Evolutionary conservation across 768 basidiomycete species (phyloP).

Genomic region (Termitomyces sp.): DNA sequence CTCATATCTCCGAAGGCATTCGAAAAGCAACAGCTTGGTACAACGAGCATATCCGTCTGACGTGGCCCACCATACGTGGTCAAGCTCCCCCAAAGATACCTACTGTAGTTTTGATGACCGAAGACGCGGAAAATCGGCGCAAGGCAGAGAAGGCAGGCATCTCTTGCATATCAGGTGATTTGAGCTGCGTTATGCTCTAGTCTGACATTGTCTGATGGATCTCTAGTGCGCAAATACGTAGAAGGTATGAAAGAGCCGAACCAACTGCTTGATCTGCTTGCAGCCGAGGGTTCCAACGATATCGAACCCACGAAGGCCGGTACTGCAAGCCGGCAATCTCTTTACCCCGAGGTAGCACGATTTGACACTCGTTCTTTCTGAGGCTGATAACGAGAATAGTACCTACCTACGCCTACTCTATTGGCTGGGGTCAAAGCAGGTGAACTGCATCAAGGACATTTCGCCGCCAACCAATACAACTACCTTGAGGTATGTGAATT

Average conservation of each 20-base stretch:
- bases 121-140: constrained; percentile 79
- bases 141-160: constrained; percentile 68
- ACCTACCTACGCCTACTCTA: constrained; percentile 66
- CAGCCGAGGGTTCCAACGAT: constrained; percentile 56
- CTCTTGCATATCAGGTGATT: constrained; percentile 53
- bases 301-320: constrained; percentile 58
- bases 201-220: not conserved
- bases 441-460: constrained; percentile 85
- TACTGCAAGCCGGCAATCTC: constrained; percentile 43
- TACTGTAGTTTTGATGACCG: constrained; percentile 75
- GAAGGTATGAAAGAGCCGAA: constrained; percentile 61
- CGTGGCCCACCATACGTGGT: constrained; percentile 45
- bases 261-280: constrained; percentile 76
- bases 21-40: constrained; percentile 89
- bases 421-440: constrained; percentile 83
- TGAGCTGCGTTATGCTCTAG: not conserved
- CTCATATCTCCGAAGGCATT: constrained; percentile 54
- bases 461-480: constrained; percentile 93
- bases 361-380: not conserved
- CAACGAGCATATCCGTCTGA: constrained; percentile 57
- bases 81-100: constrained; percentile 41
- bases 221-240: constrained; percentile 72
- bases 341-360: constrained; percentile 68
- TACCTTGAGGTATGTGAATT: constrained; percentile 73
- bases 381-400: constrained; percentile 39